These are phyloP conservation scores for Exutisphaerella laricina DNA, from an alignment of 2,329 filamentous ascomycete genomes.

Conservation along the genomic window DNA sequence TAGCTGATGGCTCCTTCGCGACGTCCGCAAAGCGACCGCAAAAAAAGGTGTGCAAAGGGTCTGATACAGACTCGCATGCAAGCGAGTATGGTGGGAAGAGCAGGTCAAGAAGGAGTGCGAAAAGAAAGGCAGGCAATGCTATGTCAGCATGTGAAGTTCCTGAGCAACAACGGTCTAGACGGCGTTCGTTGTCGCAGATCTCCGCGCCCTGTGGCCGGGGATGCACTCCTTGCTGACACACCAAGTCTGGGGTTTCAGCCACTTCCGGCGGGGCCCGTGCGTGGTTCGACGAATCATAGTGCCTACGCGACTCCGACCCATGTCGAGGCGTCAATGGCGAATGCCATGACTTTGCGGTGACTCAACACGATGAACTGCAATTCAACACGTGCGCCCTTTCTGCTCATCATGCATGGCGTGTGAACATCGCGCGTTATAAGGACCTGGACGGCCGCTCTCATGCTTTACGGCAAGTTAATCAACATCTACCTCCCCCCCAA, in stretches of 20 bases:
- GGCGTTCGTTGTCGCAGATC: background rate
- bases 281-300: constrained; percentile 8
- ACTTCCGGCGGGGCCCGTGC: too few relatives aligned
- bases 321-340: background rate
- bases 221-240: constrained; percentile 5
- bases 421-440: too few relatives aligned
- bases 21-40: constrained; percentile 8
- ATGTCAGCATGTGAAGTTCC: background rate
- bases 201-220: background rate
- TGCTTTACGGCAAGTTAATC: too few relatives aligned
- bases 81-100: background rate
- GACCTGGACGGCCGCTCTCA: background rate
- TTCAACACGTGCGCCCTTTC: background rate
- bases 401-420: too few relatives aligned
- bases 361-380: constrained; percentile 5
- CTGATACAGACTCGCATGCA: background rate
- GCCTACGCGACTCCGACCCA: constrained; percentile 1
- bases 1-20: constrained; percentile 8
- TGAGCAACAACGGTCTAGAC: background rate
- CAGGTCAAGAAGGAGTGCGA: background rate
- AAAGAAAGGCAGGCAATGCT: background rate
- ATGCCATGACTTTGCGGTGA: constrained; percentile 1
- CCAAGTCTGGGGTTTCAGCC: too few relatives aligned
- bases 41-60: constrained; percentile 8
- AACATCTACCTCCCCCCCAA: background rate